phyloP scores from a whole-genome alignment of 208 protist species.

The Novymonas esmeraldas region DNA sequence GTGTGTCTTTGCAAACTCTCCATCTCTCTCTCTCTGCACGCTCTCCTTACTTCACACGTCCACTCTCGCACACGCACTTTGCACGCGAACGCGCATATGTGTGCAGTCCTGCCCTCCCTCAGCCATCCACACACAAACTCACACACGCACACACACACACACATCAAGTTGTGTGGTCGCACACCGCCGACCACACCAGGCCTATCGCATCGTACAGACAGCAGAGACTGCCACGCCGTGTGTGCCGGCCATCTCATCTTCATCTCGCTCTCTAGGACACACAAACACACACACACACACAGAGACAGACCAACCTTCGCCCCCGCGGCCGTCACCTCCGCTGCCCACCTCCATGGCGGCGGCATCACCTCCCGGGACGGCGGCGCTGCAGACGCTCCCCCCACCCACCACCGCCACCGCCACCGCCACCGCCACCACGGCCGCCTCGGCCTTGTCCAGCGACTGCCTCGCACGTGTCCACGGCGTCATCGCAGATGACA shows the following conservation, averaged over 20 bases:
- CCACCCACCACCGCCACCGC: background rate
- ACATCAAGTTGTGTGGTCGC: too few relatives aligned
- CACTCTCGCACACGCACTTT: background rate
- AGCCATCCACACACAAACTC: background rate
- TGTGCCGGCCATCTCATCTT: background rate
- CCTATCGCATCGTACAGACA: too few relatives aligned
- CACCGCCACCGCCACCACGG: background rate
- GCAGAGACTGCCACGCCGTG: too few relatives aligned
- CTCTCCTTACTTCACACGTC: background rate
- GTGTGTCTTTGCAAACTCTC: background rate
- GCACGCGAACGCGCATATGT: too few relatives aligned
- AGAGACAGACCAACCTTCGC: too few relatives aligned
- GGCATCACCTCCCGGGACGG: background rate
- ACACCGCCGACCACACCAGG: too few relatives aligned
- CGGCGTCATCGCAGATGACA: slow-evolving; percentile 26
- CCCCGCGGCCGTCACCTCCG: too few relatives aligned
- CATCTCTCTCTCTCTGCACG: background rate
- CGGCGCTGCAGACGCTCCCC: slow-evolving; percentile 6
- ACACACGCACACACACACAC: too few relatives aligned
- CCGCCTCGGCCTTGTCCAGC: slow-evolving; percentile 5
- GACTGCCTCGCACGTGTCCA: slow-evolving; percentile 23
- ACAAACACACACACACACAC: background rate
- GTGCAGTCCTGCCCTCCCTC: background rate
- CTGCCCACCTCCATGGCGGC: too few relatives aligned
- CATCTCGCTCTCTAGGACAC: background rate